Evolutionary conservation across 2,329 filamentous ascomycete species (phyloP), one percentile per base, ranked within the genome.

Genomic region (Lomentospora prolificans): DNA sequence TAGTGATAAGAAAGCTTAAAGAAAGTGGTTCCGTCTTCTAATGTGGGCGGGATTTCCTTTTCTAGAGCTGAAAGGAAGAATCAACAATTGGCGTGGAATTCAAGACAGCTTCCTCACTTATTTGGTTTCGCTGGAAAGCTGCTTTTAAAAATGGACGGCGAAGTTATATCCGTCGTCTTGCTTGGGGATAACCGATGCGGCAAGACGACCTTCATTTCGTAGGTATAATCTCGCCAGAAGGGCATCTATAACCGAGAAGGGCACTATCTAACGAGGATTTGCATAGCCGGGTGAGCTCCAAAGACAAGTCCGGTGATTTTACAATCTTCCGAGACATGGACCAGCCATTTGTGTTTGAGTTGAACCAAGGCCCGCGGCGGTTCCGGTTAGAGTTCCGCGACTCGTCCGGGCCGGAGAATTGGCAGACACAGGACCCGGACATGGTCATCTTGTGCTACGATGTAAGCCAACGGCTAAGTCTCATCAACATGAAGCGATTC

Each of bases 141-240:
- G 30, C 30, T 33, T 6, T 17, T 39, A 17, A n/a, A 5, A n/a
- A 79, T 79, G 75, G 76, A 81, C 53, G 61, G 70, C 36, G 66
- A 75, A 55, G 70, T 70, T 51, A 70, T 82, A 62, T 79, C 71
- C n/a, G 69, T 84, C 12, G 65, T 84, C 27, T 65, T 84, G 19
- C 69, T 84, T n/a, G 81, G 81, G 30, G 80, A 84, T 66, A 73
- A 77, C 58, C 72, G 72, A 62, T 79, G 79, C 59, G 81, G 81
- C 55, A 85, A 84, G 66, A 80, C 79, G 22, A 81, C 76, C 0
- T 83, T 84, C 65, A 64, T 84, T 62, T 81, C 80, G 81, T 84
- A 63, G 60, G 80, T 75, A 61, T 50, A 33, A n/a, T 59, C 54
- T 57, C 30, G 57, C 55, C 51, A 56, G 53, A 60, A 53, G 25